These are phyloP conservation scores for Gypsophila paniculata DNA, from an alignment of 179 eudicot species.

Conservation along the genomic window DNA sequence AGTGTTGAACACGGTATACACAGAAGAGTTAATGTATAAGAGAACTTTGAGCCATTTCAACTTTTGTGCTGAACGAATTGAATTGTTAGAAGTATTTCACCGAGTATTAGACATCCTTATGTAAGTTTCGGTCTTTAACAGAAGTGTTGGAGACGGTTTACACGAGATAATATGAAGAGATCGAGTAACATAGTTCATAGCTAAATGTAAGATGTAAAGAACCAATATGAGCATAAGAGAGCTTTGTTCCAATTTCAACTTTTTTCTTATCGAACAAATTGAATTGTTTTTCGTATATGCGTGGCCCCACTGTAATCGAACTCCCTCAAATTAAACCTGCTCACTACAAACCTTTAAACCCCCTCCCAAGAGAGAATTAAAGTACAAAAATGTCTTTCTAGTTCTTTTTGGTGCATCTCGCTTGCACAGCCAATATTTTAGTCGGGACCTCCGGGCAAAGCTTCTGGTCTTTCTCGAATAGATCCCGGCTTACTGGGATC, in stretches of 20 bases:
- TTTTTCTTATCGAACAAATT: background rate
- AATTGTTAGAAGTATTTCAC: too few species aligned
- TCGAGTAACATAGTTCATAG: too few species aligned
- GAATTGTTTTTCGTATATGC: background rate
- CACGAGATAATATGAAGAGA: too few species aligned
- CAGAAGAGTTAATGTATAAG: too few species aligned
- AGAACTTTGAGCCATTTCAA: background rate
- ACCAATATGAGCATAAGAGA: background rate
- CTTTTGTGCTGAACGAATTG: background rate
- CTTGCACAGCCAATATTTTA: conserved; percentile 67
- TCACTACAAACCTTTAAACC: background rate
- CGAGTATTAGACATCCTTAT: too few species aligned
- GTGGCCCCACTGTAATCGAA: background rate
- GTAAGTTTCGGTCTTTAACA: too few species aligned
- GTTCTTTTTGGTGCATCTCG: conserved; percentile 40
- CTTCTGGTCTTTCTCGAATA: conserved; percentile 28
- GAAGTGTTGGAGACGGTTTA: too few species aligned
- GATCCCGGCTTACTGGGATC: conserved; percentile 47
- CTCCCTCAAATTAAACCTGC: conserved; percentile 3
- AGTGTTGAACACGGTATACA: background rate
- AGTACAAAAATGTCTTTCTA: conserved; percentile 11
- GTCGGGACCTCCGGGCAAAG: conserved; percentile 38
- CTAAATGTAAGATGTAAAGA: too few species aligned
- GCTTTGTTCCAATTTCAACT: background rate
- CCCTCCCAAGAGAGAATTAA: conserved; percentile 2